phyloP scores from a whole-genome alignment of 768 basidiomycete genomes.

The Daedalea quercina region DNA sequence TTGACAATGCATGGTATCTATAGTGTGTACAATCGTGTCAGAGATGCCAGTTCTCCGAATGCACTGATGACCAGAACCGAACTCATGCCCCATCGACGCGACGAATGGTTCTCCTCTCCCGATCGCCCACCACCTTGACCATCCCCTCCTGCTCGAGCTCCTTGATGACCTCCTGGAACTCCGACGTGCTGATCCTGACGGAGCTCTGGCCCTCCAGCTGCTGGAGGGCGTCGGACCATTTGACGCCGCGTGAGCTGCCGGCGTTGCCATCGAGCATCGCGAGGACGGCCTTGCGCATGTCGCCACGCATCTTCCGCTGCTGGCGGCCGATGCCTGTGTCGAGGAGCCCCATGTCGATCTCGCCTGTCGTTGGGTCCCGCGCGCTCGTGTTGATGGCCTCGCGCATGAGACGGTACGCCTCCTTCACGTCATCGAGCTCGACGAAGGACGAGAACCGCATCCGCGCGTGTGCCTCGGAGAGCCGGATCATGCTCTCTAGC shows the following conservation, averaged over 20 bases:
- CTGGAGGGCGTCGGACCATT: conserved; percentile 80
- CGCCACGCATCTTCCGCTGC: conserved; percentile 80
- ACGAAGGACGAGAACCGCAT: conserved; percentile 92
- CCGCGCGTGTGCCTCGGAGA: conserved; percentile 93
- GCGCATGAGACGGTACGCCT: conserved; percentile 92
- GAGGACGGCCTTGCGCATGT: conserved; percentile 81
- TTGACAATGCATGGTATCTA: too few relatives aligned
- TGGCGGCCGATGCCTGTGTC: conserved; percentile 90
- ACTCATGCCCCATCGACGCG: conserved; percentile 41
- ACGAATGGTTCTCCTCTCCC: conserved; percentile 77
- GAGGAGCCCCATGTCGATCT: conserved; percentile 94
- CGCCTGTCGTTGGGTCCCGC: conserved; percentile 93
- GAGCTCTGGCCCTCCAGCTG: conserved; percentile 79
- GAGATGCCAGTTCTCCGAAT: not conserved
- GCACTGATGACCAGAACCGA: too few relatives aligned
- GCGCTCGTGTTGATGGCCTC: conserved; percentile 93
- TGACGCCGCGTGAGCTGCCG: conserved; percentile 53
- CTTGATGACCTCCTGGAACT: conserved; percentile 78
- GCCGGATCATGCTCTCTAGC: conserved; percentile 93
- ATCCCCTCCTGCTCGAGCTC: conserved; percentile 80
- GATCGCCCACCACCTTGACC: conserved; percentile 81
- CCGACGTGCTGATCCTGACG: conserved; percentile 67
- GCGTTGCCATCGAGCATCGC: conserved; percentile 46
- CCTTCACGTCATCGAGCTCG: conserved; percentile 79
- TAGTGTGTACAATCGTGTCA: too few relatives aligned